phyloP scores from a whole-genome alignment of 2,329 filamentous ascomycete genomes.

The Cordyceps fumosorosea region DNA sequence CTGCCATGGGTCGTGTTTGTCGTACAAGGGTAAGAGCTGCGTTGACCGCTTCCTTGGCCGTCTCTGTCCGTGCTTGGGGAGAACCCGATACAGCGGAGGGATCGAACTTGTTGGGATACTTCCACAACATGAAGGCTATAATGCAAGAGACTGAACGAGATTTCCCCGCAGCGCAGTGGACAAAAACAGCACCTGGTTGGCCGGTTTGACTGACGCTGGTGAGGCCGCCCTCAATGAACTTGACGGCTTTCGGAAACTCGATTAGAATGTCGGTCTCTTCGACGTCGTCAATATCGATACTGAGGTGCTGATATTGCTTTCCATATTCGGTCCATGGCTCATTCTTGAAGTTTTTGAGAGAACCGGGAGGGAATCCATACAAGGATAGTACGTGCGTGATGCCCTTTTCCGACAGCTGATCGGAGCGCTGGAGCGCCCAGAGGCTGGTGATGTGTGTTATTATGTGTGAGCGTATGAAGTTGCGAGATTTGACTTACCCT shows the following conservation, averaged over 20 bases:
- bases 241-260: constrained; percentile 70
- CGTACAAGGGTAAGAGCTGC: constrained; percentile 63
- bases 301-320: constrained; percentile 62
- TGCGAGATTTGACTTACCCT: neutral
- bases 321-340: constrained; percentile 42
- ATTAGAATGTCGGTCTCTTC: constrained; percentile 82
- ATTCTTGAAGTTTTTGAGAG: constrained; percentile 39
- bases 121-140: constrained; percentile 77
- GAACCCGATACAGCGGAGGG: constrained; percentile 28
- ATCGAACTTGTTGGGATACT: constrained; percentile 48
- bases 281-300: constrained; percentile 83
- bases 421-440: constrained; percentile 67
- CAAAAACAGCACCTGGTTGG: constrained; percentile 41
- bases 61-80: constrained; percentile 25
- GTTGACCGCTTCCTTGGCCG: constrained; percentile 42
- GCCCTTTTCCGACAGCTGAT: constrained; percentile 61
- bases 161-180: constrained; percentile 87
- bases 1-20: constrained; percentile 66
- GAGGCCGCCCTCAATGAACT: constrained; percentile 76
- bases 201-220: constrained; percentile 17
- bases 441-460: constrained; percentile 46
- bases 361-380: constrained; percentile 45
- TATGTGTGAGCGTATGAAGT: neutral
- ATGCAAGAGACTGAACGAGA: constrained; percentile 82
- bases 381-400: constrained; percentile 93